Base-by-base conservation (phyloP, 306 rosid genomes). In the Purshia tridentata region DNA sequence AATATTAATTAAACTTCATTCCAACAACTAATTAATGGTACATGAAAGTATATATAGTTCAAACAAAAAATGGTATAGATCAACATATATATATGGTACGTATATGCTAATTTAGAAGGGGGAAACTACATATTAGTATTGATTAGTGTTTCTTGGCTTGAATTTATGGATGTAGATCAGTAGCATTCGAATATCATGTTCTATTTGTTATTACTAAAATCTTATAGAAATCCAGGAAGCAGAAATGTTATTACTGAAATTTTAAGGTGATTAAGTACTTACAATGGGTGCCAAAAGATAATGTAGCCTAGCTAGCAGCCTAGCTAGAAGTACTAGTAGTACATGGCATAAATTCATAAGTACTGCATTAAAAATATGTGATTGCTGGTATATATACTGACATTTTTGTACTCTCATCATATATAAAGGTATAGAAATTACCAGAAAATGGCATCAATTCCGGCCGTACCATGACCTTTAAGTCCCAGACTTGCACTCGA, bases 391-490 rank as follows among this genome's bases (percentile, higher is more conserved):
- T 29, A 29, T 29, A 29, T 29, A 29, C 35, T 29, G 35, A 29
- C 35, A 29, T 29, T 29, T 29, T 29, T 29, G 35, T 29, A 29
- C 35, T 29, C 35, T 29, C 35, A 29, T 29, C 35, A 29, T 29
- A 29, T 39, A 61, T 45, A 61, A 29, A 53, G 50, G 75, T 55
- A n/a, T 44, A 14, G 11, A 70, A 20, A 6, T 20, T 22, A 73
- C 57, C 69, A 39, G 40, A 72, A 58, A 67, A 18, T 13, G n/a
- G n/a, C 20, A 65, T 56, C 72, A 40, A 48, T 65, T 72, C 82
- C 42, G 45, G 55, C 67, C 23, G 48, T 22, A 29, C 48, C 78
- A 66, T 13, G 63, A 66, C 44, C 46, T 46, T 35, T 18, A 55
- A 56, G 65, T 35, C 65, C 65, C 39, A 6, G 19, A 54, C 52